Evolutionary conservation across 345 rosid genomes (phyloP).

Genomic region (Euclidium syriacum): DNA sequence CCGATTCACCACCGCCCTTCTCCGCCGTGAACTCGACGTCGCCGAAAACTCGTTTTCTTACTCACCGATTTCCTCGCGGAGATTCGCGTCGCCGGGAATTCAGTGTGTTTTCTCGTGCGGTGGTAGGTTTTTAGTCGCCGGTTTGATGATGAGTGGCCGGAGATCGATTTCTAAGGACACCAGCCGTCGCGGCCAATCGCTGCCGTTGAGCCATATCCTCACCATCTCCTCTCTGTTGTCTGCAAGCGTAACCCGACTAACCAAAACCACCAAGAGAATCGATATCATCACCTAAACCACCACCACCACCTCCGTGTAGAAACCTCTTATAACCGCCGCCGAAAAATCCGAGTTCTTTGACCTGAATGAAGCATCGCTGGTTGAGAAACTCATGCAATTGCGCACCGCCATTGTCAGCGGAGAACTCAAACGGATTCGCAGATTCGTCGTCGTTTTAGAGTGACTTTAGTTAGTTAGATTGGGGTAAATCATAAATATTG

Average conservation of each 20-base stretch:
- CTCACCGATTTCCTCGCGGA: too few relatives aligned
- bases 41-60: too few relatives aligned
- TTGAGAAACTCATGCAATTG: slow-evolving; percentile 73
- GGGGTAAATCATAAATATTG: too few relatives aligned
- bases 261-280: slow-evolving; percentile 40
- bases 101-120: too few relatives aligned
- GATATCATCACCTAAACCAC: slow-evolving; percentile 32
- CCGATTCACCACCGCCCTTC: too few relatives aligned
- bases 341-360: slow-evolving; percentile 45
- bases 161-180: too few relatives aligned
- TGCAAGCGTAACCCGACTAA: slow-evolving; percentile 49
- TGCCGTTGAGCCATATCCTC: slow-evolving; percentile 61
- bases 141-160: too few relatives aligned
- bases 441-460: slow-evolving; percentile 44
- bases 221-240: slow-evolving; percentile 61
- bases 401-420: slow-evolving; percentile 37
- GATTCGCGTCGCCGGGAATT: too few relatives aligned
- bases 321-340: slow-evolving; percentile 47
- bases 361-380: slow-evolving; percentile 62
- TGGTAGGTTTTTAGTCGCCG: too few relatives aligned
- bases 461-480: too few relatives aligned
- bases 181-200: slow-evolving; percentile 65
- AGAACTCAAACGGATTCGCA: slow-evolving; percentile 37
- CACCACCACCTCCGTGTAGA: slow-evolving; percentile 44
- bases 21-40: too few relatives aligned